Evolutionary conservation across 192 early-diverging fungal species (phyloP).

Genomic region (Coemansia sp.): DNA sequence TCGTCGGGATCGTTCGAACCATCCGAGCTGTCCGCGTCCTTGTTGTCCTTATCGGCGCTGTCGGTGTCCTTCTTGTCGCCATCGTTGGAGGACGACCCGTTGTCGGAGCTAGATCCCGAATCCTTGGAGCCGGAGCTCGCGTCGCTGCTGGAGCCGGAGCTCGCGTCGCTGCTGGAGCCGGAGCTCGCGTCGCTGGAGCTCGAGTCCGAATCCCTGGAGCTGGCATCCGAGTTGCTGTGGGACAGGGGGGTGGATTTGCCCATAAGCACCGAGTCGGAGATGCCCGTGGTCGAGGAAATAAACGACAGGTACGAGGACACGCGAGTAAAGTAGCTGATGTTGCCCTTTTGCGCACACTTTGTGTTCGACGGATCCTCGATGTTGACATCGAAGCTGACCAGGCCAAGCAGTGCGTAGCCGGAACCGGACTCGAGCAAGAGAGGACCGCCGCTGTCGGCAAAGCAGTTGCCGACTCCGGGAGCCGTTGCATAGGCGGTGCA

Average conservation of each 20-base stretch:
- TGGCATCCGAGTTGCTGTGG: slow-evolving; percentile 17
- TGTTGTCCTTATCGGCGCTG: background rate
- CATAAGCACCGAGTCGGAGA: slow-evolving; percentile 21
- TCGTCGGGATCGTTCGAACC: background rate
- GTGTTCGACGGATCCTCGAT: slow-evolving; percentile 40
- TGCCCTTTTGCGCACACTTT: slow-evolving; percentile 46
- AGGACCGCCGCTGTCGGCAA: slow-evolving; percentile 56
- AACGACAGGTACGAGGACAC: slow-evolving; percentile 49
- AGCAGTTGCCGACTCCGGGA: slow-evolving; percentile 49
- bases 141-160: background rate
- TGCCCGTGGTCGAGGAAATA: slow-evolving; percentile 38
- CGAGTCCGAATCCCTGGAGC: background rate
- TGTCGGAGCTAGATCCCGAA: background rate
- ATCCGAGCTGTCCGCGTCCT: background rate
- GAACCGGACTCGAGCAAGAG: slow-evolving; percentile 27
- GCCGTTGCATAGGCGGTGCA: slow-evolving; percentile 51
- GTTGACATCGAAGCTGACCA: slow-evolving; percentile 56
- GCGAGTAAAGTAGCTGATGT: slow-evolving; percentile 54
- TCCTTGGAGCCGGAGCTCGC: background rate
- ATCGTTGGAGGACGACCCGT: background rate
- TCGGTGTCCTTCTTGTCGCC: background rate
- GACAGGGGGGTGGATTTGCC: slow-evolving; percentile 18
- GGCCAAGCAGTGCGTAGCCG: slow-evolving; percentile 42
- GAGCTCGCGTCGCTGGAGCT: background rate
- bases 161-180: slow-evolving; percentile 2